These are phyloP conservation scores for Stenogyne calaminthoides DNA, from an alignment of 305 asterid genomes.

Conservation along the genomic window DNA sequence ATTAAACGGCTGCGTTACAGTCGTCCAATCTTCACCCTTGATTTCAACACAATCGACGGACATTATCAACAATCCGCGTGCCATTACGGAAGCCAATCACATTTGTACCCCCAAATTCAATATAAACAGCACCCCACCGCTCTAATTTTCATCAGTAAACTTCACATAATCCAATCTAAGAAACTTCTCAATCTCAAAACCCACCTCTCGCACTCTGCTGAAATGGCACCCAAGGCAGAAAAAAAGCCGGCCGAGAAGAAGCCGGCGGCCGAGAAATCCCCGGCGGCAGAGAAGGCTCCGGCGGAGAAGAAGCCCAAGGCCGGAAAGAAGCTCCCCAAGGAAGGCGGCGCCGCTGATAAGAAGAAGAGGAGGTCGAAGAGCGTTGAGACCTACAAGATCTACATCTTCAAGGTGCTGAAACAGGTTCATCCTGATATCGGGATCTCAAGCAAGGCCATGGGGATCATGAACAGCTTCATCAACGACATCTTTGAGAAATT, in stretches of 20 bases:
- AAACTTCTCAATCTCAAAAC: not conserved
- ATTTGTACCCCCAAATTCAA: not conserved
- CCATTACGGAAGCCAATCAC: not conserved
- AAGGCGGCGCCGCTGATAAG: not conserved
- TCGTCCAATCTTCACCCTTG: not conserved
- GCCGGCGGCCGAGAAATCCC: not conserved
- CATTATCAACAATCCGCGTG: not conserved
- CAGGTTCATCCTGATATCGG: slow-evolving; percentile 69
- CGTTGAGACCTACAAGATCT: slow-evolving; percentile 54
- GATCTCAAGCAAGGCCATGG: slow-evolving; percentile 65
- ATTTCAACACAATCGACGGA: not conserved
- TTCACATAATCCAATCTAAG: not conserved
- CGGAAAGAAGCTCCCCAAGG: not conserved
- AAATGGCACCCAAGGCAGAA: not conserved
- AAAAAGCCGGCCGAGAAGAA: not conserved
- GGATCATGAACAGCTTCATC: slow-evolving; percentile 66
- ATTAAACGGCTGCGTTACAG: not conserved
- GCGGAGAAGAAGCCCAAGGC: slow-evolving; percentile 7
- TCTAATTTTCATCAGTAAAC: not conserved
- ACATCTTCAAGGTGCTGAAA: slow-evolving; percentile 71
- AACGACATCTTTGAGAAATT: slow-evolving; percentile 68
- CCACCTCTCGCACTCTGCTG: no score
- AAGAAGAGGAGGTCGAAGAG: not conserved
- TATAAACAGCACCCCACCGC: not conserved
- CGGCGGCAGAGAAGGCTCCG: not conserved